Evolutionary conservation across 176 grass and related monocot genomes (phyloP).

Genomic region (Zea luxurians): DNA sequence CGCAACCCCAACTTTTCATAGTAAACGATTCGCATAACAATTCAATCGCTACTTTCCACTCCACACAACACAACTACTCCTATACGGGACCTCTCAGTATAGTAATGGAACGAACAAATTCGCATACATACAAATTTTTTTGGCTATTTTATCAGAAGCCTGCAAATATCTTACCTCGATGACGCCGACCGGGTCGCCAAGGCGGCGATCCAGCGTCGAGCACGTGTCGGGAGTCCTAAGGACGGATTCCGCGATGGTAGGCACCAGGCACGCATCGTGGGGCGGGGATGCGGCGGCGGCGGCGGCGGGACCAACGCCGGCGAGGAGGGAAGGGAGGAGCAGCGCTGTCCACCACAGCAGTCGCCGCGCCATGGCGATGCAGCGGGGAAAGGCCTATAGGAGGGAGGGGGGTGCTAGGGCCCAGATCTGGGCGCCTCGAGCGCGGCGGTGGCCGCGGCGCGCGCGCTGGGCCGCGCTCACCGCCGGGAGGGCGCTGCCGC

Average conservation of each 20-base stretch:
- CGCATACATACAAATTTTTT: background rate
- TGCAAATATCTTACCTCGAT: conserved; percentile 53
- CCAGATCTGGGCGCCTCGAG: conserved; percentile 39
- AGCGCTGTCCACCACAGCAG: conserved; percentile 34
- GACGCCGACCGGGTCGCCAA: conserved; percentile 54
- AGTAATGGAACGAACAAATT: background rate
- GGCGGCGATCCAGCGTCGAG: conserved; percentile 37
- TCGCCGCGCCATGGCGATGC: conserved; percentile 36
- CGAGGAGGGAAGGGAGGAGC: conserved; percentile 38
- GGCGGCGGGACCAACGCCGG: background rate
- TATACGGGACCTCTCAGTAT: background rate
- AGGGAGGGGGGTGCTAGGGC: background rate
- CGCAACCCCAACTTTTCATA: background rate
- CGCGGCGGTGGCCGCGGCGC: background rate
- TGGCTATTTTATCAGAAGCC: background rate
- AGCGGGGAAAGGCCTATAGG: too few species aligned
- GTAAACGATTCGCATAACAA: background rate
- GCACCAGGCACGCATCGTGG: conserved; percentile 36
- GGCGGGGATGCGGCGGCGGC: background rate
- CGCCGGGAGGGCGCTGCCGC: conserved; percentile 27
- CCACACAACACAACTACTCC: background rate
- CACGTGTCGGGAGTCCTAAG: conserved; percentile 38
- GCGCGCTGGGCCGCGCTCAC: conserved; percentile 23
- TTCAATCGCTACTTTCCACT: background rate
- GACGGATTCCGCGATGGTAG: conserved; percentile 25